Evolutionary conservation across 495 filamentous ascomycete species (phyloP).

Genomic region (Annulohypoxylon nitens): DNA sequence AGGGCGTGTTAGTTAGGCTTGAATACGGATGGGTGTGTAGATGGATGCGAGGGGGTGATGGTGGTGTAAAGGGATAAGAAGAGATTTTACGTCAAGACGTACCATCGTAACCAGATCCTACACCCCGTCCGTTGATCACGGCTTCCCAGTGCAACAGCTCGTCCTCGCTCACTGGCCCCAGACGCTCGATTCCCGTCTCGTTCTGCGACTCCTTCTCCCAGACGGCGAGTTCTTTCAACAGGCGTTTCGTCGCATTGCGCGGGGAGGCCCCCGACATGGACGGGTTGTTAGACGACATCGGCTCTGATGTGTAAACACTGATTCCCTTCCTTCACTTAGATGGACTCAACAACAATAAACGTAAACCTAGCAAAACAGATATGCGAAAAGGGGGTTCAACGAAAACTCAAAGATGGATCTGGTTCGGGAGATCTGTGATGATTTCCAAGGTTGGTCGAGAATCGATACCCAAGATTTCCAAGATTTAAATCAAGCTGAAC

Average conservation of each 20-base stretch:
- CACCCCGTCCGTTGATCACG: conserved; percentile 76
- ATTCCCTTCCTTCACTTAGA: neutral
- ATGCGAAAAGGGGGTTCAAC: neutral
- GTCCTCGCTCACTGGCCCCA: conserved; percentile 76
- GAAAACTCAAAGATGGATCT: neutral
- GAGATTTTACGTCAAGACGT: conserved; percentile 33
- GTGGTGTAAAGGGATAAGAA: conserved; percentile 4
- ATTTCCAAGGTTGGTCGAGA: neutral
- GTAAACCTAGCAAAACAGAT: neutral
- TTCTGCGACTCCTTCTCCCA: conserved; percentile 55
- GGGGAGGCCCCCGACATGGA: conserved; percentile 34
- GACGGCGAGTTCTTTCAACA: conserved; percentile 59
- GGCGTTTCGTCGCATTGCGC: conserved; percentile 56
- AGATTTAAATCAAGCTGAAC: neutral
- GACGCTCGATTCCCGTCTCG: conserved; percentile 65
- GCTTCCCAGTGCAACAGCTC: conserved; percentile 83
- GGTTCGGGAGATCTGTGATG: neutral
- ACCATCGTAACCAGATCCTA: conserved; percentile 79
- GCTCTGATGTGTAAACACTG: neutral
- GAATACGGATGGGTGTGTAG: neutral
- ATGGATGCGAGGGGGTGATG: neutral
- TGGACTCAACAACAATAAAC: neutral
- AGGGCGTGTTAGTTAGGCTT: neutral
- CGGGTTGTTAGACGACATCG: conserved; percentile 25
- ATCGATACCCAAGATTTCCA: conserved; percentile 12